Conservation (phyloP, 73 alveolate genomes). For the Paramecium primaurelia region DNA sequence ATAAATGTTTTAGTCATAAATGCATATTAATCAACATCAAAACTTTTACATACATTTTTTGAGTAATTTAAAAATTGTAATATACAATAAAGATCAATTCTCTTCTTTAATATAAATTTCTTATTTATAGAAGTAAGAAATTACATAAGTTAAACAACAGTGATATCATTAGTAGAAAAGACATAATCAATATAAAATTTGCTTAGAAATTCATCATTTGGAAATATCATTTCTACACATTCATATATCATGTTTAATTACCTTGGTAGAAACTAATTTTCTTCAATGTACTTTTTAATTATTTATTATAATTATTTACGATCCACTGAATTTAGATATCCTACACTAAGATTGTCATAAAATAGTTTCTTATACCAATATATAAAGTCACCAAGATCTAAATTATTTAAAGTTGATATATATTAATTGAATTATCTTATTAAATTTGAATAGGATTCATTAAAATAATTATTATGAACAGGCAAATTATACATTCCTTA, state of each 20-base stretch:
- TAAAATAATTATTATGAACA: background rate
- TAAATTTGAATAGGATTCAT: background rate
- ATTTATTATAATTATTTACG: background rate
- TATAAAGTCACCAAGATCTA: background rate
- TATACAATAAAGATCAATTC: background rate
- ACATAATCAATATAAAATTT: background rate
- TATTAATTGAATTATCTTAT: background rate
- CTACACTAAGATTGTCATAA: background rate
- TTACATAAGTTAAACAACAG: background rate
- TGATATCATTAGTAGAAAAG: background rate
- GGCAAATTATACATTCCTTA: background rate
- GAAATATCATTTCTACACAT: background rate
- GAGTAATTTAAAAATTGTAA: background rate
- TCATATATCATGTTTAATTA: background rate
- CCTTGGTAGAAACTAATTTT: constrained; percentile 17
- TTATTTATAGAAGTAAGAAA: background rate
- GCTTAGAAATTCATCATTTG: background rate
- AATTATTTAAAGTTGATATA: background rate
- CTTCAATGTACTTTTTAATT: background rate
- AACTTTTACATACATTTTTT: background rate
- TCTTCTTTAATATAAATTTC: background rate
- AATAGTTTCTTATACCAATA: background rate
- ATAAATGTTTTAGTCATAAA: background rate
- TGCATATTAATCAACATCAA: background rate
- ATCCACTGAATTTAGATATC: background rate